phyloP scores from a whole-genome alignment of 2,329 filamentous ascomycete genomes.

The Lasiodiplodia hormozganensis region DNA sequence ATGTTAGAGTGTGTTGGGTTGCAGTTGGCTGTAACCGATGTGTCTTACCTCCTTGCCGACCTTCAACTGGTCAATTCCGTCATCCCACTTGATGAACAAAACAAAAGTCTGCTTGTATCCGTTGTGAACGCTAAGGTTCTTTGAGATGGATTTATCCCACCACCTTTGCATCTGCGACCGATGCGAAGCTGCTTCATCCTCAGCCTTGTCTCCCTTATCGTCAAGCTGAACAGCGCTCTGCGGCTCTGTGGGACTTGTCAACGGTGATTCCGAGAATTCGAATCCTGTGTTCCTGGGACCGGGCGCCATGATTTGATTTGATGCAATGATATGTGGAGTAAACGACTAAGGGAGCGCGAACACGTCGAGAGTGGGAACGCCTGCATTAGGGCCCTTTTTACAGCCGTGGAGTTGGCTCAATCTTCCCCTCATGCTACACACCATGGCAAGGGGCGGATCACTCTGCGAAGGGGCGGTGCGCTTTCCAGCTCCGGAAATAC shows the following conservation, averaged over 20 bases:
- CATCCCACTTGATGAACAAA: constrained; percentile 32
- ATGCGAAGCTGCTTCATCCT: neutral
- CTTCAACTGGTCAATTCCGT: constrained; percentile 26
- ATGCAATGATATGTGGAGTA: neutral
- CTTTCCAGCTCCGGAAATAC: neutral
- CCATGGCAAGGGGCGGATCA: neutral
- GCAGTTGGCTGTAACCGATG: neutral
- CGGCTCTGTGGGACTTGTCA: neutral
- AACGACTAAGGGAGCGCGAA: neutral
- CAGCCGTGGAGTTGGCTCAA: neutral
- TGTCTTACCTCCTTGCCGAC: constrained; percentile 26
- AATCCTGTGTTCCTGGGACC: neutral
- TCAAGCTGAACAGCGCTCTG: neutral
- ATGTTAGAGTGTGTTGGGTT: neutral
- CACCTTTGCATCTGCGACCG: neutral
- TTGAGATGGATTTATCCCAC: constrained; percentile 1
- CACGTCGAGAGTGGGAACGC: neutral
- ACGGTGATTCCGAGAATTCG: neutral
- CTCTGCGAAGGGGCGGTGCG: neutral
- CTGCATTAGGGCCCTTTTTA: neutral
- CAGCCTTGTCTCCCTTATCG: neutral
- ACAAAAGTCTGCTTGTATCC: constrained; percentile 32
- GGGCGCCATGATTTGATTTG: neutral
- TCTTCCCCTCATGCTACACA: neutral
- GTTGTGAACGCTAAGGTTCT: constrained; percentile 24